phyloP scores from a whole-genome alignment of 2,329 filamentous ascomycete genomes.

The Boeremia lycopersici region DNA sequence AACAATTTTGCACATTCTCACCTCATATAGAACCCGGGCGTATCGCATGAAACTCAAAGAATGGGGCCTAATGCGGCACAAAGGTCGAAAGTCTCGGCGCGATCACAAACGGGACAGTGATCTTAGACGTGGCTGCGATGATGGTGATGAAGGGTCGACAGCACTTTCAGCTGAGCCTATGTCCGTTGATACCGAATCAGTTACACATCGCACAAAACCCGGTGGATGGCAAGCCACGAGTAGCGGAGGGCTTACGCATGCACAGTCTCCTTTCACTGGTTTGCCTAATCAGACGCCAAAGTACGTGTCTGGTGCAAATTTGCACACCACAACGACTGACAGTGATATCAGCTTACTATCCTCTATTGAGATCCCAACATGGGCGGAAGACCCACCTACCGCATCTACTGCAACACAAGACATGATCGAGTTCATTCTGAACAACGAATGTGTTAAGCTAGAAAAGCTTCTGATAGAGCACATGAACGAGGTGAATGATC shows the following conservation, averaged over 20 bases:
- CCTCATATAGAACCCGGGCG: constrained; percentile 35
- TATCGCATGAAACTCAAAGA: constrained; percentile 48
- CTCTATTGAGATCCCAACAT: constrained; percentile 18
- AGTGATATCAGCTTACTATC: constrained; percentile 12
- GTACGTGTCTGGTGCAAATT: constrained; percentile 5
- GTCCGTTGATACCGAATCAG: background rate
- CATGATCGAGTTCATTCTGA: constrained; percentile 37
- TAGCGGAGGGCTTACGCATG: background rate
- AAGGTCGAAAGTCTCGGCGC: background rate
- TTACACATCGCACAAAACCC: constrained; percentile 2
- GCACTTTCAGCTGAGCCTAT: constrained; percentile 13
- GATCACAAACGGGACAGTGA: background rate
- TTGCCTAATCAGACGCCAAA: constrained; percentile 15
- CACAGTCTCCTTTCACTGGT: constrained; percentile 19
- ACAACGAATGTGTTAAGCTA: constrained; percentile 31
- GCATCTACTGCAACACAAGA: constrained; percentile 28
- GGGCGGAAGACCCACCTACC: constrained; percentile 17
- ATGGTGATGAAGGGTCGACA: constrained; percentile 10
- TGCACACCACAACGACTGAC: constrained; percentile 1
- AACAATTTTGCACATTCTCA: constrained; percentile 4
- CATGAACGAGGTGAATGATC: constrained; percentile 34
- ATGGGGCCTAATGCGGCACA: constrained; percentile 41
- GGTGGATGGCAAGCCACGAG: constrained; percentile 18
- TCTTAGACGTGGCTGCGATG: background rate
- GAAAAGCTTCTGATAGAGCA: constrained; percentile 35